Base-by-base conservation (phyloP, 2,329 filamentous ascomycete species). In the Plenodomus biglobosus region DNA sequence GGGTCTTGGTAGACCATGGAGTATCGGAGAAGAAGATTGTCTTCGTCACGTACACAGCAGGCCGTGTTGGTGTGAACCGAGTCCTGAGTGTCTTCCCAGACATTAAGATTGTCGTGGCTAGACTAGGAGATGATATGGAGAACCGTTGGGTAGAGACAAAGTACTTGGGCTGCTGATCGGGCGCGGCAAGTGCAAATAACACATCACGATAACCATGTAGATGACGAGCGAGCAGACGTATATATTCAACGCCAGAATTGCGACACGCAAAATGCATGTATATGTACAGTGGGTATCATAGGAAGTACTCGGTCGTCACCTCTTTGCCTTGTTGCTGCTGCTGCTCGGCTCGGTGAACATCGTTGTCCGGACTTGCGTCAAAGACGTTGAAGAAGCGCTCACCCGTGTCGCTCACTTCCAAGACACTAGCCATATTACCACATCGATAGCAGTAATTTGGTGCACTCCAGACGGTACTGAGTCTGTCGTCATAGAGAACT, bases 371-470 rank as follows among this genome's bases (percentile, higher is more conserved):
- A 21, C 94, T 92, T 3, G 94, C 94, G 47, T 95, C 90, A 71
- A 99, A 99, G 19, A 97, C 92, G 70, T 99, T 99, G 78, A 97
- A 99, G 73, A 90, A 96, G 50, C 92, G 81, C 73, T 96, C 91
- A 32, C 94, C 92, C 0, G 86, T 87, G 68, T 96, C 91, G 70
- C 90, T 92, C 48, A 99, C 94, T 75, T 99, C 94, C 32, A 99
- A 80, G 38, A 99, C 94, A 72, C 91, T 96, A 8, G 94, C 94
- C 83, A 97, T 86, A 71, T 99, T 99, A 39, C 94, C 94, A 74
- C 94, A 99, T 30, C 92, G 81, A 72, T 96, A 96, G 74, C 90
- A 95, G 75, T 95, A 95, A 65, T 95, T 74, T 10, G 72, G 72
- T 17, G 72, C 72, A 70, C 91, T 96, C 94, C 94, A 99, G 6